Evolutionary conservation across 495 filamentous ascomycete species (phyloP).

Genomic region (Podospora anserina): DNA sequence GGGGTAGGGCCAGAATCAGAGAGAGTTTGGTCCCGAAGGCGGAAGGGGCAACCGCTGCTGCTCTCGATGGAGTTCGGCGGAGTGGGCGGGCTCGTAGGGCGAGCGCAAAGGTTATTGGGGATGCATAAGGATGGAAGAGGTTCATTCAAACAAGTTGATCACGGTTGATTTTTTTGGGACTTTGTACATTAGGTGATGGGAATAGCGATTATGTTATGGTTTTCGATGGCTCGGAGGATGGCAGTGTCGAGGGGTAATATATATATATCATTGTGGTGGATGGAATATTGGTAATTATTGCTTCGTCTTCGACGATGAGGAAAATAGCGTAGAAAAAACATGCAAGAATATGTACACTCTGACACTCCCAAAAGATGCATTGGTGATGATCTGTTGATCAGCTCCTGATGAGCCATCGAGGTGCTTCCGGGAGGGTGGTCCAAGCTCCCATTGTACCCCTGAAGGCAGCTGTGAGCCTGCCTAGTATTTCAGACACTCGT

Average conservation of each 20-base stretch:
- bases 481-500: neutral
- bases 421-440: neutral
- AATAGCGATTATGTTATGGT: neutral
- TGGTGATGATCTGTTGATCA: neutral
- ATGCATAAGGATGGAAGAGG: slow-evolving; percentile 3
- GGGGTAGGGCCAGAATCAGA: slow-evolving; percentile 6
- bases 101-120: slow-evolving; percentile 26
- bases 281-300: no score
- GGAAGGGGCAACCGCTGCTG: neutral
- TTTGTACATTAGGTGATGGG: neutral
- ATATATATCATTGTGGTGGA: no score
- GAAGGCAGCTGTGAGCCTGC: neutral
- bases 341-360: no score
- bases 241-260: neutral
- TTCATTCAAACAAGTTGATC: neutral
- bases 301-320: no score
- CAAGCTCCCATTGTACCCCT: neutral
- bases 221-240: neutral
- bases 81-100: slow-evolving; percentile 31
- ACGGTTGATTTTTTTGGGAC: neutral
- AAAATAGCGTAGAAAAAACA: no score
- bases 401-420: slow-evolving; percentile 7
- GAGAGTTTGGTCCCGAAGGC: neutral
- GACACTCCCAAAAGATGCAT: neutral
- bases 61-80: slow-evolving; percentile 23